Evolutionary conservation across 768 basidiomycete genomes (phyloP).

Genomic region (Chalciporus chontae): DNA sequence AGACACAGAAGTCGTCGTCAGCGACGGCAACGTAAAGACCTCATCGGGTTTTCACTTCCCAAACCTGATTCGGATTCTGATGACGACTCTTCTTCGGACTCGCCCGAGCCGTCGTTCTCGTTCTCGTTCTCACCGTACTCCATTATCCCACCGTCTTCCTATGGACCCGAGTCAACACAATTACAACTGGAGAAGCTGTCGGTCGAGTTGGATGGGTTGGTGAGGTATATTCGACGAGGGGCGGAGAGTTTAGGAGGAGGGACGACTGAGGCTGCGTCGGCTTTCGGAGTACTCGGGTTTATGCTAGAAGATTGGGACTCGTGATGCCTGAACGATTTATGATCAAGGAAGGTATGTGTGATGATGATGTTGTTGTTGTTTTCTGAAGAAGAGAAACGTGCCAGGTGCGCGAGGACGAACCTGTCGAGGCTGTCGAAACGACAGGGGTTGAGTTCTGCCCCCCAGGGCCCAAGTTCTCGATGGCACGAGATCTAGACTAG

Average conservation of each 20-base stretch:
- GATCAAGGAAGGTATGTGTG: too few species aligned
- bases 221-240: conserved; percentile 64
- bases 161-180: conserved; percentile 40
- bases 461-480: too few species aligned
- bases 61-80: conserved; percentile 31
- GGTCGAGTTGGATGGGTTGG: conserved; percentile 64
- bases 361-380: too few species aligned
- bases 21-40: conserved; percentile 49
- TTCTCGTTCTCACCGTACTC: conserved; percentile 45
- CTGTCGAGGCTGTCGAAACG: too few species aligned
- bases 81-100: conserved; percentile 27
- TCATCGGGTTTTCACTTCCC: conserved; percentile 58
- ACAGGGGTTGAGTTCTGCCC: too few species aligned
- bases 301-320: conserved; percentile 76
- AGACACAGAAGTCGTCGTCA: conserved; percentile 63
- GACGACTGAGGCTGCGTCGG: conserved; percentile 52
- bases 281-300: conserved; percentile 73
- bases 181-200: conserved; percentile 64
- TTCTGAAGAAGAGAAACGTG: too few species aligned
- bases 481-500: too few species aligned
- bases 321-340: conserved; percentile 6
- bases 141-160: conserved; percentile 26
- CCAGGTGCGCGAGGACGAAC: too few species aligned
- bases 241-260: conserved; percentile 68
- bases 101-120: conserved; percentile 39